A percentile compares a stretch with the other conserved stretches of the same genome.
Evolutionary conservation across 176 grass and related monocot species (phyloP).

Genomic region (Musa acuminata): DNA sequence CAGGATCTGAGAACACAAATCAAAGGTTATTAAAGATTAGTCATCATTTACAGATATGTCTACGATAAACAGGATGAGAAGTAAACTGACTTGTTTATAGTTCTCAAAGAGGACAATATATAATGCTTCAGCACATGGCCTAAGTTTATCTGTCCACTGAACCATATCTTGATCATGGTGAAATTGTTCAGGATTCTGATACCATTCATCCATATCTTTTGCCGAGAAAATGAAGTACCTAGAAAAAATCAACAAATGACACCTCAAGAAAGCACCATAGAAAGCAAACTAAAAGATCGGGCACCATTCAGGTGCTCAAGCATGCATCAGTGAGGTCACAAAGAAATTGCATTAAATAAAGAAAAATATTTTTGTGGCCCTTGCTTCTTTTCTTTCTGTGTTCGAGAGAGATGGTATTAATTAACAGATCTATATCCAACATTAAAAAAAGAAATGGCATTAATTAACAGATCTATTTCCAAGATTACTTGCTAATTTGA

Average conservation of each 20-base stretch:
- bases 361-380: no score
- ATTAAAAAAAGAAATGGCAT: no score
- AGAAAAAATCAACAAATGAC: constrained; percentile 14
- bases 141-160: constrained; percentile 88
- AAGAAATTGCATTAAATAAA: not conserved
- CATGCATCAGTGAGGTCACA: not conserved
- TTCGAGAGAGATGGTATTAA: no score
- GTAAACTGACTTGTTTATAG: constrained; percentile 52
- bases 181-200: constrained; percentile 70
- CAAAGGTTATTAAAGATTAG: not conserved
- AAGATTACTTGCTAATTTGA: not conserved
- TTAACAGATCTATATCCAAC: no score
- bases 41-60: not conserved
- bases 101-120: constrained; percentile 97
- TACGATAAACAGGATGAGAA: constrained; percentile 12
- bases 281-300: not conserved
- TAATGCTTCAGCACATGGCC: constrained; percentile 88
- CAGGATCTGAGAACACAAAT: constrained; percentile 48
- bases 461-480: not conserved
- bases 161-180: constrained; percentile 97
- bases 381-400: no score
- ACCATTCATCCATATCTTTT: constrained; percentile 95
- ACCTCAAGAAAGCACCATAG: not conserved
- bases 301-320: not conserved
- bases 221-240: constrained; percentile 93